Conservation (phyloP, 1,284 basidiomycete genomes). For the Serendipita sp. region DNA sequence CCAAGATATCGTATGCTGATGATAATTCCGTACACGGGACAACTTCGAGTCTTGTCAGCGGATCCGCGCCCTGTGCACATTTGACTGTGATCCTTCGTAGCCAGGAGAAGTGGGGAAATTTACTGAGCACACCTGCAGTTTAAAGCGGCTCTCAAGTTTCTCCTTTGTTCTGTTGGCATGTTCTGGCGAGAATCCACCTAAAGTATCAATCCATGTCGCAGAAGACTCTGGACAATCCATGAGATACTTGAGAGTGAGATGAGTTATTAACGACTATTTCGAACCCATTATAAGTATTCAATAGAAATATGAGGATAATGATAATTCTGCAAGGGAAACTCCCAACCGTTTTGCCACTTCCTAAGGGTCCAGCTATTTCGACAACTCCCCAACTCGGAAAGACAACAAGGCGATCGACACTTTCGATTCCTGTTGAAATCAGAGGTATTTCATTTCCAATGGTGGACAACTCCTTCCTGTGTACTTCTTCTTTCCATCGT, state of each 20-base stretch:
- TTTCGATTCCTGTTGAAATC: neutral
- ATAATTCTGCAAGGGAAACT: too few relatives aligned
- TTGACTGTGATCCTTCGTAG: constrained; percentile 8
- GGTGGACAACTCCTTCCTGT: neutral
- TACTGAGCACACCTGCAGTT: too few relatives aligned
- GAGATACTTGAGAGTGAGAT: constrained; percentile 41
- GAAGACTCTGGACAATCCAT: constrained; percentile 22
- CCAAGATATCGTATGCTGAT: constrained; percentile 34
- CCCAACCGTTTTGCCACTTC: constrained; percentile 49
- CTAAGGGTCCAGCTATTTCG: constrained; percentile 48
- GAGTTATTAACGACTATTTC: constrained; percentile 39
- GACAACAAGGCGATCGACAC: constrained; percentile 18
- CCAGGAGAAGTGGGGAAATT: too few relatives aligned
- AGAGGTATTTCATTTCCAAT: neutral
- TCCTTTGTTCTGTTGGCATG: constrained; percentile 29
- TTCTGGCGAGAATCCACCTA: constrained; percentile 46
- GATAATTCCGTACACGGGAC: constrained; percentile 45
- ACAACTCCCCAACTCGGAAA: constrained; percentile 35
- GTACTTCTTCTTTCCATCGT: neutral
- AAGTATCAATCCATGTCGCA: constrained; percentile 57
- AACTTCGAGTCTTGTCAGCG: constrained; percentile 31
- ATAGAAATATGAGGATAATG: too few relatives aligned
- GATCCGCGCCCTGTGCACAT: constrained; percentile 21
- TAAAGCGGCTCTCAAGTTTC: constrained; percentile 10
- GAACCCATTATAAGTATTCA: too few relatives aligned